A percentile compares a stretch with the other conserved stretches of the same genome.
Evolutionary conservation across 306 rosid genomes (phyloP).

Genomic region (Citrullus amarus): DNA sequence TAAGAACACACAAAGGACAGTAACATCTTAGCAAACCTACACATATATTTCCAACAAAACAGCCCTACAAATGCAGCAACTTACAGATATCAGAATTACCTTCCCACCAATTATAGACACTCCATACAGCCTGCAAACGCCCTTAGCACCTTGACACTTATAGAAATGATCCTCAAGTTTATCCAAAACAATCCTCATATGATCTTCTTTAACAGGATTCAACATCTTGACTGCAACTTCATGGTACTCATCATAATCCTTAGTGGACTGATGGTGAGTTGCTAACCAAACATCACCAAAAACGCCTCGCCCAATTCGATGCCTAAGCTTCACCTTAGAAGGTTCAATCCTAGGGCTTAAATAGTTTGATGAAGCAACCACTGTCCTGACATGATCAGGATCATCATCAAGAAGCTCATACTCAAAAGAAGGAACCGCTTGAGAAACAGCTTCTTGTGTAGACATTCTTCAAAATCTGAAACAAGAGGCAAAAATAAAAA

Average conservation of each 20-base stretch:
- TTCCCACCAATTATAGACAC: constrained; percentile 59
- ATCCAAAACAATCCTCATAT: constrained; percentile 38
- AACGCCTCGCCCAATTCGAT: constrained; percentile 79
- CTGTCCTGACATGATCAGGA: constrained; percentile 35
- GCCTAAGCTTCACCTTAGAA: constrained; percentile 63
- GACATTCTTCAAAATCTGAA: constrained; percentile 52
- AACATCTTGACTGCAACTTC: constrained; percentile 92
- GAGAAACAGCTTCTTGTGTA: constrained; percentile 32
- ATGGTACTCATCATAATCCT: constrained; percentile 60
- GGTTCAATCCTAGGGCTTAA: constrained; percentile 68
- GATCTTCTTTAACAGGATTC: constrained; percentile 50
- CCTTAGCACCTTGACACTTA: constrained; percentile 45
- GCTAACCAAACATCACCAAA: constrained; percentile 97
- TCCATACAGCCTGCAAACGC: constrained; percentile 53
- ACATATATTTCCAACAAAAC: neutral
- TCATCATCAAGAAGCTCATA: constrained; percentile 58
- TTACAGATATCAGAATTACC: constrained; percentile 25
- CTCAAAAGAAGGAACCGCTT: constrained; percentile 39
- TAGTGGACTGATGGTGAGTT: constrained; percentile 74
- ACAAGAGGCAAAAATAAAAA: neutral
- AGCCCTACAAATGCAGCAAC: neutral
- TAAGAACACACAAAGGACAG: constrained; percentile 3
- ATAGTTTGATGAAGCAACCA: constrained; percentile 25
- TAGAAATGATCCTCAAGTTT: constrained; percentile 44
- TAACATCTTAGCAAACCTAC: neutral